Evolutionary conservation across 768 basidiomycete species (phyloP).

Genomic region (Xanthoconium purpureum): DNA sequence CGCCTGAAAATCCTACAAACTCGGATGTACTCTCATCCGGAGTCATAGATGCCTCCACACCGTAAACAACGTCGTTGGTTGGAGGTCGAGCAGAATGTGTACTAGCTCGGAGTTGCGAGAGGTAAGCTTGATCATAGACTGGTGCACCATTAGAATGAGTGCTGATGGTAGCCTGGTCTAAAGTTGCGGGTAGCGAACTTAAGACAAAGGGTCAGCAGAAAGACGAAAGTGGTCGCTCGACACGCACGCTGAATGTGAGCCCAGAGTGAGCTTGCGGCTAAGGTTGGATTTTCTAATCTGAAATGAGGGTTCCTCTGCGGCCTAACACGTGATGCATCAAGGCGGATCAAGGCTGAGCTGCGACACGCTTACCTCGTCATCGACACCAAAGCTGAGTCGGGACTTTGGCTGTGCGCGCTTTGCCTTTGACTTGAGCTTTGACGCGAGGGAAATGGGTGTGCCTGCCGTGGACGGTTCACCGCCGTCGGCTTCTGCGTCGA

Average conservation of each 20-base stretch:
- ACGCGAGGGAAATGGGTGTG: slow-evolving; percentile 57
- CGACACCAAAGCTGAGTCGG: slow-evolving; percentile 74
- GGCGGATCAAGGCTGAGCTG: slow-evolving; percentile 1
- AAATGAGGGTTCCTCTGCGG: slow-evolving; percentile 61
- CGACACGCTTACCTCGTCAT: slow-evolving; percentile 52
- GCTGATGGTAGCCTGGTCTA: slow-evolving; percentile 58
- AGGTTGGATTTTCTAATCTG: slow-evolving; percentile 79
- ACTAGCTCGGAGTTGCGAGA: slow-evolving; percentile 75
- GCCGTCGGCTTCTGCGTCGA: slow-evolving; percentile 33
- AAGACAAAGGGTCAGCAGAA: slow-evolving; percentile 13
- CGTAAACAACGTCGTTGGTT: slow-evolving; percentile 38
- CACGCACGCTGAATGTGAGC: slow-evolving; percentile 51
- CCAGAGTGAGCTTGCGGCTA: slow-evolving; percentile 61
- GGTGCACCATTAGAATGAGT: slow-evolving; percentile 46
- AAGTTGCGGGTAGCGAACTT: slow-evolving; percentile 41
- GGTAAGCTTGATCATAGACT: slow-evolving; percentile 67
- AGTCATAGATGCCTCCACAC: slow-evolving; percentile 47
- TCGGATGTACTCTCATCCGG: slow-evolving; percentile 41
- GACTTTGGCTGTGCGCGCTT: slow-evolving; percentile 67
- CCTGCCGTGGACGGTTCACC: slow-evolving; percentile 17
- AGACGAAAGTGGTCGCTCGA: background rate
- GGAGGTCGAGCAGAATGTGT: slow-evolving; percentile 58
- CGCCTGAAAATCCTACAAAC: slow-evolving; percentile 31
- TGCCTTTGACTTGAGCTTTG: slow-evolving; percentile 68
- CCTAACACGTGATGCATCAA: slow-evolving; percentile 41